A percentile compares a stretch with the other conserved stretches of the same genome.
Conservation (phyloP, 139 green algal genomes). For the Closterium sp. region DNA sequence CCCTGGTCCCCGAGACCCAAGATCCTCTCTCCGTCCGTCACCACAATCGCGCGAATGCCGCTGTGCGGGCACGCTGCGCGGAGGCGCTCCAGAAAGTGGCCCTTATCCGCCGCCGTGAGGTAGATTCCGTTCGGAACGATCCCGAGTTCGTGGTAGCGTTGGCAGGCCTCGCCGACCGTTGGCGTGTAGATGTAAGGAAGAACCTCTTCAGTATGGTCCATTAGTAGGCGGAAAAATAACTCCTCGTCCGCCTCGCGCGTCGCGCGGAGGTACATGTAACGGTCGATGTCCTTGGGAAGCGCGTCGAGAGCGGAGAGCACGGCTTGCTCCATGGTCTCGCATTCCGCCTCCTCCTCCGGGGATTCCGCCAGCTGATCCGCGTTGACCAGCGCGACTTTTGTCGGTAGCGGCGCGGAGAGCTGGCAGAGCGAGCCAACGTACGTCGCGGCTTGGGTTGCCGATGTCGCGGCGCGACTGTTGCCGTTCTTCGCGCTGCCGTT, state of each 20-base stretch:
- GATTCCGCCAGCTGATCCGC: not conserved
- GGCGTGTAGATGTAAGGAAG: slow-evolving; percentile 74
- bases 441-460: not conserved
- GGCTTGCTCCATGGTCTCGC: not conserved
- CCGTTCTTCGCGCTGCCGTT: not conserved
- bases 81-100: slow-evolving; percentile 50
- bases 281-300: not conserved
- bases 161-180: slow-evolving; percentile 90
- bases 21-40: slow-evolving; percentile 73
- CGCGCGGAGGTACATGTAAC: not conserved
- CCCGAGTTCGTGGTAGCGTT: slow-evolving; percentile 68
- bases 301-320: not conserved
- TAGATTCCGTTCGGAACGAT: slow-evolving; percentile 79
- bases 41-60: slow-evolving; percentile 70
- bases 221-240: not conserved
- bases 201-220: not conserved
- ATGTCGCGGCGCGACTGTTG: not conserved
- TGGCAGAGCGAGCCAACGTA: not conserved
- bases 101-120: slow-evolving; percentile 73
- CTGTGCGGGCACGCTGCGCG: slow-evolving; percentile 58
- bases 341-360: not conserved
- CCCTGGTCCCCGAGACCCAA: slow-evolving; percentile 82
- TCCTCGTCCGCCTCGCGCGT: not conserved
- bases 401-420: not conserved
- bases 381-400: not conserved